Percentiles rank a stretch among this genome's conserved stretches.
Conservation (phyloP, 1,284 basidiomycete genomes). For the Tausonia pullulans region DNA sequence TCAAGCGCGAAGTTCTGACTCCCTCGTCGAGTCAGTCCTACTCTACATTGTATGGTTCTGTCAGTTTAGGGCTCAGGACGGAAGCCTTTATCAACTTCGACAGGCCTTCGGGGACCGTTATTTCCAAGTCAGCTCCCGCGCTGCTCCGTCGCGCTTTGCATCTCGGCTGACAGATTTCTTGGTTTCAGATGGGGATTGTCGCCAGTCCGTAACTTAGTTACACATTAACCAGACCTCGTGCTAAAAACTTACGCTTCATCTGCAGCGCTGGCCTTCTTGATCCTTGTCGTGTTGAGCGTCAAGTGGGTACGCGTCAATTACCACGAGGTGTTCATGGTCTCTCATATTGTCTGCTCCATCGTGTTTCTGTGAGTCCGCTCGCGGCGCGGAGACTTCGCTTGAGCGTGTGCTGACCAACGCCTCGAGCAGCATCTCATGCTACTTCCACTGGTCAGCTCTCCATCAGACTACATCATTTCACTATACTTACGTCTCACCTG, state of each 20-base stretch:
- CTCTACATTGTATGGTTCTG: slow-evolving; percentile 4
- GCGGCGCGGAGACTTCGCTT: background rate
- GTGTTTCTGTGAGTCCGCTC: slow-evolving; percentile 4
- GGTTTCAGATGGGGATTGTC: background rate
- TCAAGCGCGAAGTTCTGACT: background rate
- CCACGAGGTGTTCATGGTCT: slow-evolving; percentile 1
- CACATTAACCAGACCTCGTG: background rate
- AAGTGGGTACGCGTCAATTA: background rate
- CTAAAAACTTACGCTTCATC: background rate
- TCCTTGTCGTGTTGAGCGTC: background rate
- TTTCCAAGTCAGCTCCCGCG: background rate
- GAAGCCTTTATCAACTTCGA: background rate
- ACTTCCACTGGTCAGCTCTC: background rate
- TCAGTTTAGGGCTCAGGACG: background rate
- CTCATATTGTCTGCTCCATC: slow-evolving; percentile 4
- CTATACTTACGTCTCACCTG: no score
- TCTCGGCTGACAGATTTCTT: background rate
- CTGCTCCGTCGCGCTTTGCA: no score
- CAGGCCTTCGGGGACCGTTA: background rate
- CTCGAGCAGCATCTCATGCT: background rate
- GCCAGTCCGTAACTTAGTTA: no score
- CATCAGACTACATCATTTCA: no score
- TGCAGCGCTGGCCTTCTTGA: background rate
- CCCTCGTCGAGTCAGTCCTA: background rate
- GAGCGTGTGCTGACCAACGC: background rate